phyloP scores from a whole-genome alignment of 768 basidiomycete genomes.

The Tulasnella sp. region DNA sequence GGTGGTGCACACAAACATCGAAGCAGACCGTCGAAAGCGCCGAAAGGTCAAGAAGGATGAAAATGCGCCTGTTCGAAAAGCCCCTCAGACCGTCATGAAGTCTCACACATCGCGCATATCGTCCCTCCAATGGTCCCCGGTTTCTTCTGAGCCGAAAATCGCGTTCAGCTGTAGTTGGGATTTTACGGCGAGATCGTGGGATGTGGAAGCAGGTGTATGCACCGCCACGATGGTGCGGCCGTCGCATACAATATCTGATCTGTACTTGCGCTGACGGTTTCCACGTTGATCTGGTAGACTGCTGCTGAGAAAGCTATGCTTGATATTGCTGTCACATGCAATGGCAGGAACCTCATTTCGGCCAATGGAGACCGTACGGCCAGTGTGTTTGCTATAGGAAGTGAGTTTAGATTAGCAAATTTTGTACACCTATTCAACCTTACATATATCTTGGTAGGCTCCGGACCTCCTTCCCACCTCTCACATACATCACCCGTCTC shows the following conservation, averaged over 20 bases:
- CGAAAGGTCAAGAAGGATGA: conserved; percentile 39
- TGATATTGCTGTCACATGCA: conserved; percentile 39
- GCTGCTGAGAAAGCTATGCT: conserved; percentile 68
- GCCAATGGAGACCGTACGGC: conserved; percentile 68
- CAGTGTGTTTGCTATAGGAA: conserved; percentile 53
- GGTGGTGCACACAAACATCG: conserved; percentile 28
- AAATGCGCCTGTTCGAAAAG: conserved; percentile 41
- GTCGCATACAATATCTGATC: background rate
- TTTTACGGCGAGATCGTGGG: conserved; percentile 84
- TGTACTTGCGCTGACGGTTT: background rate
- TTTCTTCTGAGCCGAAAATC: conserved; percentile 24
- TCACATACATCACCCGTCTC: conserved; percentile 58
- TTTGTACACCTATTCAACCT: conserved; percentile 21
- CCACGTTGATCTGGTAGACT: conserved; percentile 33
- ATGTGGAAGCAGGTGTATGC: conserved; percentile 66
- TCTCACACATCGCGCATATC: conserved; percentile 80
- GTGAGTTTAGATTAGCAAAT: conserved; percentile 23
- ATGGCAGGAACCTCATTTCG: conserved; percentile 41
- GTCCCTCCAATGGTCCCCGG: conserved; percentile 46
- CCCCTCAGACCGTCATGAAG: conserved; percentile 61
- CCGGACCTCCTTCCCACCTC: conserved; percentile 34
- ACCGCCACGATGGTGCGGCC: conserved; percentile 50
- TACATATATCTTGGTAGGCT: background rate
- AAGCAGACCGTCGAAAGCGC: conserved; percentile 51
- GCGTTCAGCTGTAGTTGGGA: conserved; percentile 82